phyloP scores from a whole-genome alignment of 2,329 filamentous ascomycete species.

The Xenoacremonium recifei region DNA sequence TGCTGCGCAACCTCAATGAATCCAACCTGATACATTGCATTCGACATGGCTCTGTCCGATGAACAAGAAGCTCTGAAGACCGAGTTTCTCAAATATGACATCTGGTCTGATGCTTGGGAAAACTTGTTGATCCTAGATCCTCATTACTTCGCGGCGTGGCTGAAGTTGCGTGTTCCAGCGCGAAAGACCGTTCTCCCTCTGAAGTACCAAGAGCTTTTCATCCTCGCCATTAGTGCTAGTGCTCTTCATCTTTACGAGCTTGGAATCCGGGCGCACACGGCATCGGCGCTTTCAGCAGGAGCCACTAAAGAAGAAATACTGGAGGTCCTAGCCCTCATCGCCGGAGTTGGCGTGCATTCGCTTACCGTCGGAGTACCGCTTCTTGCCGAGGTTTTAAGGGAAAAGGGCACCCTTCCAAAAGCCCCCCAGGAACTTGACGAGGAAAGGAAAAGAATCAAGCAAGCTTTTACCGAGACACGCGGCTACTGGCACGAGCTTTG shows the following conservation, averaged over 20 bases:
- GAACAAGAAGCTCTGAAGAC: no score
- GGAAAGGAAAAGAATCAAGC: background rate
- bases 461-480: background rate
- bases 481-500: background rate
- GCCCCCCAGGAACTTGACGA: background rate
- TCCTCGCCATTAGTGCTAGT: background rate
- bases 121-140: background rate
- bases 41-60: no score
- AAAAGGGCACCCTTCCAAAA: background rate
- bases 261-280: background rate
- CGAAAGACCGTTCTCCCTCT: background rate
- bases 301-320: background rate
- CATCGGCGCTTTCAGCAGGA: background rate
- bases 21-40: no score
- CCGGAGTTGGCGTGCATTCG: background rate
- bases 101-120: no score
- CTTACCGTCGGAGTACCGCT: background rate
- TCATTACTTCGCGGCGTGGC: background rate
- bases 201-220: background rate
- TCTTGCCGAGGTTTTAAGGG: background rate
- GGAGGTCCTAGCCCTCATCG: background rate
- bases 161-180: background rate
- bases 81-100: no score
- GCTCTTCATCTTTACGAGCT: background rate
- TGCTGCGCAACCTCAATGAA: no score